Evolutionary conservation across 2,329 filamentous ascomycete species (phyloP), one percentile per base, ranked within the genome.

Genomic region (Hypoxylon sp.): DNA sequence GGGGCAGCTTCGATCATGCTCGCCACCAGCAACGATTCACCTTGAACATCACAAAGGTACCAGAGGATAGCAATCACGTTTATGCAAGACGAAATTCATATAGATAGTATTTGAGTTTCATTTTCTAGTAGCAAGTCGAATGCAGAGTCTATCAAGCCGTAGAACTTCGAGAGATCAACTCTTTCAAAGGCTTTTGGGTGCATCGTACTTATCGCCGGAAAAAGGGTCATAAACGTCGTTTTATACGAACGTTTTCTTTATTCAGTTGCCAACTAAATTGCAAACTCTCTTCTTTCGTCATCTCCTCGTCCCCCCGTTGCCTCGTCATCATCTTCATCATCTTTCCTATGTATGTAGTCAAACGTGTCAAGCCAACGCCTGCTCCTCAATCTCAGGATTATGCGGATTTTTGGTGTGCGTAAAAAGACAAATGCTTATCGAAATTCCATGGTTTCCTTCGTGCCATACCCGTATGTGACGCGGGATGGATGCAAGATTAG

Each of bases 241-340:
- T 55, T 13, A 55, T 60, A 57, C 46, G 50, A 57, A 57, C 50
- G 43, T 52, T 20, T n/a, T n/a, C n/a, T n/a, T n/a, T n/a, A n/a
- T n/a, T n/a, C n/a, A 20, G 13, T 47, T 52, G 29, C 40, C 25
- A 41, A 21, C 21, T 15, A 38, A 25, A 34, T 21, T 31, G 29
- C 27, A 17, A 29, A 31, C 32, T 11, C 12, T 23, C 7, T 8
- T 29, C 17, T 13, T 23, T 15, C 17, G 21, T 37, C 20, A 20
- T n/a, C 36, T 21, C 31, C 32, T 11, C 23, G 30, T 43, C 13
- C 32, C 43, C n/a, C n/a, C n/a, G n/a, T n/a, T n/a, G n/a, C n/a
- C n/a, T n/a, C n/a, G n/a, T n/a, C n/a, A n/a, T n/a, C n/a, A n/a
- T n/a, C n/a, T n/a, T n/a, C n/a, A n/a, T n/a, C n/a, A n/a, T n/a